A percentile compares a stretch with the other conserved stretches of the same genome.
Evolutionary conservation across 1,284 basidiomycete genomes (phyloP).

Genomic region (Peniophora sp.): DNA sequence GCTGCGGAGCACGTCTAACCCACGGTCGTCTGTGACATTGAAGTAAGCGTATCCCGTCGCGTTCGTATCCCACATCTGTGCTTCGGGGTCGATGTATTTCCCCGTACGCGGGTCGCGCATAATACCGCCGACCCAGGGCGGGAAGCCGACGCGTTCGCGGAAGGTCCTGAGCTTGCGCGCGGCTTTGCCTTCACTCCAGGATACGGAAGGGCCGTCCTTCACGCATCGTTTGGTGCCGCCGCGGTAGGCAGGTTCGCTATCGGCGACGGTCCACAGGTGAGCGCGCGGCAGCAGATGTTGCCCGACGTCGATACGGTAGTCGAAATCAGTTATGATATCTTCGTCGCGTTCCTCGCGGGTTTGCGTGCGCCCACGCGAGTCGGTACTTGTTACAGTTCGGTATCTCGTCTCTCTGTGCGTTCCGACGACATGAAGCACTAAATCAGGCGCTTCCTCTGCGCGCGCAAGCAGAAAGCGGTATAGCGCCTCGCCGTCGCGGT

Average conservation of each 20-base stretch:
- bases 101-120: not conserved
- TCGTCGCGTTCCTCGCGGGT: conserved; percentile 34
- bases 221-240: conserved; percentile 22
- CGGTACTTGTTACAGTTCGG: conserved; percentile 36
- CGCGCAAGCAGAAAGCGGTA: conserved; percentile 65
- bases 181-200: not conserved
- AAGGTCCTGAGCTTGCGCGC: not conserved
- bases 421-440: conserved; percentile 46
- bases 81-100: conserved; percentile 10
- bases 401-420: conserved; percentile 49
- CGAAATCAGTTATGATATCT: conserved; percentile 56
- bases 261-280: conserved; percentile 42
- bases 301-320: conserved; percentile 50
- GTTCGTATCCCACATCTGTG: conserved; percentile 3
- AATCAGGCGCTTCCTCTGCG: conserved; percentile 36
- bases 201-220: not conserved
- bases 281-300: conserved; percentile 24
- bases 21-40: no score
- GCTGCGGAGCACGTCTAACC: conserved; percentile 26
- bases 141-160: conserved; percentile 16
- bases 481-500: conserved; percentile 67
- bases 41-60: no score
- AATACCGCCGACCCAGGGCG: conserved; percentile 31
- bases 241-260: conserved; percentile 45
- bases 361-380: conserved; percentile 24